Evolutionary conservation across 2,329 filamentous ascomycete genomes (phyloP).

Genomic region (Daldinia sp.): DNA sequence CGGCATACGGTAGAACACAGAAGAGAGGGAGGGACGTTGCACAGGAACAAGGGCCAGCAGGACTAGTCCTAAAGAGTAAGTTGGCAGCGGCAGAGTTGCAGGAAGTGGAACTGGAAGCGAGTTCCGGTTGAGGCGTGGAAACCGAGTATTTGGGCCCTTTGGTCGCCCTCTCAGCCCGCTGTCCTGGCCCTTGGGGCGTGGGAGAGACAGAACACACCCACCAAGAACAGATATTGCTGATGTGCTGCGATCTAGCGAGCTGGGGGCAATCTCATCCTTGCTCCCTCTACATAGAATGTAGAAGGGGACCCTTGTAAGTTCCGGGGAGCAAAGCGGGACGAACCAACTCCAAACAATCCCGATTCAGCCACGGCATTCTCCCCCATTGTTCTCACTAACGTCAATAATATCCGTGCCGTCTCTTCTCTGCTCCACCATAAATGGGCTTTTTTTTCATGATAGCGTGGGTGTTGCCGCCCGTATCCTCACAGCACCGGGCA

Average conservation of each 20-base stretch:
- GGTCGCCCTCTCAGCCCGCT: constrained; percentile 38
- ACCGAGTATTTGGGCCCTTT: constrained; percentile 52
- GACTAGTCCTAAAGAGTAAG: constrained; percentile 43
- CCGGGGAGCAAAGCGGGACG: constrained; percentile 43
- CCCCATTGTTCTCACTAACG: constrained; percentile 37
- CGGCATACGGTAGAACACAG: constrained; percentile 35
- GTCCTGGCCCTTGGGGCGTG: constrained; percentile 42
- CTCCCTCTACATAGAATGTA: neutral
- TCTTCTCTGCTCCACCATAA: constrained; percentile 41
- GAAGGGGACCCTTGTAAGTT: constrained; percentile 26
- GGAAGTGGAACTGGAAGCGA: constrained; percentile 47
- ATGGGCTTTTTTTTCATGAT: constrained; percentile 38
- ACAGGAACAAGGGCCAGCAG: constrained; percentile 36
- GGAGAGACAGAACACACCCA: constrained; percentile 34
- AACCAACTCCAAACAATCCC: constrained; percentile 46
- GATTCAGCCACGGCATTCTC: constrained; percentile 49
- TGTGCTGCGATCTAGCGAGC: constrained; percentile 43
- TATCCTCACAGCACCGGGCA: constrained; percentile 27
- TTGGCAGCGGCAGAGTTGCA: constrained; percentile 41
- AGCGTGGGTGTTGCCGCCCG: constrained; percentile 32
- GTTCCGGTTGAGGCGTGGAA: constrained; percentile 47
- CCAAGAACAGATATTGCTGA: constrained; percentile 30
- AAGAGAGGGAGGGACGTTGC: constrained; percentile 34
- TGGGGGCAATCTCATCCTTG: constrained; percentile 41
- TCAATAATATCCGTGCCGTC: constrained; percentile 50